Evolutionary conservation across 768 basidiomycete genomes (phyloP).

Genomic region (Tricholomella constricta): DNA sequence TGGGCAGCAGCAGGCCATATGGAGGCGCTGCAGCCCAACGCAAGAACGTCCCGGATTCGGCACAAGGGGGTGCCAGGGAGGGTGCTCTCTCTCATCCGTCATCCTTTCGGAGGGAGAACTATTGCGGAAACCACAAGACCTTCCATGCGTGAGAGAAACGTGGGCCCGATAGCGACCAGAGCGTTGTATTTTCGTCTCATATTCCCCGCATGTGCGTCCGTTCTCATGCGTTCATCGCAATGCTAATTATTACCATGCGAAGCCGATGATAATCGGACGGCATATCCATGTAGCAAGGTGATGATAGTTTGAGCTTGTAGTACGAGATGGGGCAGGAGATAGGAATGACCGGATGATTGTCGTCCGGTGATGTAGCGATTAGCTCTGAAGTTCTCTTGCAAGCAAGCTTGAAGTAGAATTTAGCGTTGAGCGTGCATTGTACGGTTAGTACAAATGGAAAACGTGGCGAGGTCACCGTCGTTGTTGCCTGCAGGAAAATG

Average conservation of each 20-base stretch:
- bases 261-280: background rate
- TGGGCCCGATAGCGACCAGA: background rate
- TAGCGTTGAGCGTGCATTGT: background rate
- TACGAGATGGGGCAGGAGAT: background rate
- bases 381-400: background rate
- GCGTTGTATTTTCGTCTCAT: conserved; percentile 2
- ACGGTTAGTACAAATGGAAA: no score
- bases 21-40: background rate
- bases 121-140: conserved; percentile 8
- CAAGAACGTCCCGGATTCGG: background rate
- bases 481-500: no score
- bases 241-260: background rate
- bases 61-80: no score
- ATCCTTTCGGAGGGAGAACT: background rate
- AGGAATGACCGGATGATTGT: background rate
- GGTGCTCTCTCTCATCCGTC: background rate
- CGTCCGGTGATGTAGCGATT: background rate
- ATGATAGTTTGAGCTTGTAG: background rate
- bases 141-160: conserved; percentile 3
- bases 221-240: background rate
- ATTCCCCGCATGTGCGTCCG: background rate
- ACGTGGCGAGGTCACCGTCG: no score
- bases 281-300: background rate
- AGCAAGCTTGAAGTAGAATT: background rate
- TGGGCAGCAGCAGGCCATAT: background rate